Evolutionary conservation across 2,329 filamentous ascomycete species (phyloP).

Genomic region (Claviceps purpurea): DNA sequence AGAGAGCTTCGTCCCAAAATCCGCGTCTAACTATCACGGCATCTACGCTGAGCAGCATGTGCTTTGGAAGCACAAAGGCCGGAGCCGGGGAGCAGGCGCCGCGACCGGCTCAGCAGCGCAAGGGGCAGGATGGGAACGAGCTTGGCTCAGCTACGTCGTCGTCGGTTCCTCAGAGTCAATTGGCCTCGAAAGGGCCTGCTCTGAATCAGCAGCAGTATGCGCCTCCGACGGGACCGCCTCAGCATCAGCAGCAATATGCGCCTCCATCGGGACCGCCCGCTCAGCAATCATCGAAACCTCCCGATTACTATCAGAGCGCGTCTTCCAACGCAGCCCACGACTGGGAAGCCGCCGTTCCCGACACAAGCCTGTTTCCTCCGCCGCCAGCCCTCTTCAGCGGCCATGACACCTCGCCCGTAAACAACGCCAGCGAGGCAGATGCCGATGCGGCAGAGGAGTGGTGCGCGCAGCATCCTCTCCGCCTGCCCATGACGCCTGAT

Average conservation of each 20-base stretch:
- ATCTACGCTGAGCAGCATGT: slow-evolving; percentile 23
- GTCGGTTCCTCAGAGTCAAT: slow-evolving; percentile 7
- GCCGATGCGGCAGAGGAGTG: slow-evolving; percentile 52
- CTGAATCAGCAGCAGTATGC: slow-evolving; percentile 14
- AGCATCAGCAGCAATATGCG: slow-evolving; percentile 13
- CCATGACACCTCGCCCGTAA: slow-evolving; percentile 51
- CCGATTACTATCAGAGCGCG: too few relatives aligned
- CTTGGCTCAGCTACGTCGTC: slow-evolving; percentile 1
- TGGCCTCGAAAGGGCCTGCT: background rate
- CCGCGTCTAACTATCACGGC: background rate
- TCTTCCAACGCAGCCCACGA: slow-evolving; percentile 39
- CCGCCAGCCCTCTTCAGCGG: slow-evolving; percentile 54
- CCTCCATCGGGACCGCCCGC: slow-evolving; percentile 17
- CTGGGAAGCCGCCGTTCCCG: slow-evolving; percentile 58
- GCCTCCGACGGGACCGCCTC: slow-evolving; percentile 19
- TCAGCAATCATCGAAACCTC: too few relatives aligned
- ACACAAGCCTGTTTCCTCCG: slow-evolving; percentile 58
- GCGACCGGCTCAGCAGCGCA: slow-evolving; percentile 19
- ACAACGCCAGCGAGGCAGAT: slow-evolving; percentile 54
- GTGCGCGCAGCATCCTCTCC: slow-evolving; percentile 49
- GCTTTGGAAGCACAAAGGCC: slow-evolving; percentile 31
- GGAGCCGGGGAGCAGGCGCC: slow-evolving; percentile 25
- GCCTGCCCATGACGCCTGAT: slow-evolving; percentile 36
- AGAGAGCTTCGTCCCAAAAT: too few relatives aligned
- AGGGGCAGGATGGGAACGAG: slow-evolving; percentile 12